phyloP scores from a whole-genome alignment of 129 eudicot genomes.

The Artemisia argyi region DNA sequence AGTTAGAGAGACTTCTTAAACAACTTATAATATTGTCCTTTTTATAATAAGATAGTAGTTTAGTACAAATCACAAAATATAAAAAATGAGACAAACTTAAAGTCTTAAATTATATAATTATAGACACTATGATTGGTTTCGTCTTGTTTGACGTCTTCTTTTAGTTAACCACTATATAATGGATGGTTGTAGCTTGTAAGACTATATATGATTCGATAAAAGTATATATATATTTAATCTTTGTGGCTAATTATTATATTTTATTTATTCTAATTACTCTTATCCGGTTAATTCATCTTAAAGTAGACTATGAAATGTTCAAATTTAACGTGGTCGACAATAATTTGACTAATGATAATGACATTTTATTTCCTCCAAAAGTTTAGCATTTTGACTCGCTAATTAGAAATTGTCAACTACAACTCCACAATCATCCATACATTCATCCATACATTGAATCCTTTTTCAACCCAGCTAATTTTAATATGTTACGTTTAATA shows the following conservation, averaged over 20 bases:
- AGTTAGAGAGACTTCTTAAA: background rate
- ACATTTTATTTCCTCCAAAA: background rate
- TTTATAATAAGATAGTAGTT: background rate
- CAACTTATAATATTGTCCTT: background rate
- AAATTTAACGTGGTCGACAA: too few species aligned
- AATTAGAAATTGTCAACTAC: constrained; percentile 10
- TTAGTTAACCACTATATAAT: background rate
- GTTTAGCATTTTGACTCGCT: background rate
- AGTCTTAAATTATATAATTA: background rate
- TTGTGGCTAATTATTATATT: background rate
- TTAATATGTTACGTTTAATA: too few species aligned
- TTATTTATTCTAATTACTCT: background rate
- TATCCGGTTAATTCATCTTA: background rate
- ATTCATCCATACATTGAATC: background rate
- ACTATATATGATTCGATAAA: background rate
- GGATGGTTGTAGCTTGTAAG: background rate
- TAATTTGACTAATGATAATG: background rate
- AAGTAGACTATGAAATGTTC: background rate
- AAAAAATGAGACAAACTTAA: background rate
- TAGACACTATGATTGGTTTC: background rate
- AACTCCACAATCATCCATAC: background rate
- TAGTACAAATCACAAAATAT: background rate
- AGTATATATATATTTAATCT: background rate
- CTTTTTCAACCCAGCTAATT: background rate
- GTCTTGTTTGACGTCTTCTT: constrained; percentile 1